A percentile compares a stretch with the other conserved stretches of the same genome.
phyloP scores from a whole-genome alignment of 371 early-diverging fungal genomes.

The Furculomyces boomerangus region DNA sequence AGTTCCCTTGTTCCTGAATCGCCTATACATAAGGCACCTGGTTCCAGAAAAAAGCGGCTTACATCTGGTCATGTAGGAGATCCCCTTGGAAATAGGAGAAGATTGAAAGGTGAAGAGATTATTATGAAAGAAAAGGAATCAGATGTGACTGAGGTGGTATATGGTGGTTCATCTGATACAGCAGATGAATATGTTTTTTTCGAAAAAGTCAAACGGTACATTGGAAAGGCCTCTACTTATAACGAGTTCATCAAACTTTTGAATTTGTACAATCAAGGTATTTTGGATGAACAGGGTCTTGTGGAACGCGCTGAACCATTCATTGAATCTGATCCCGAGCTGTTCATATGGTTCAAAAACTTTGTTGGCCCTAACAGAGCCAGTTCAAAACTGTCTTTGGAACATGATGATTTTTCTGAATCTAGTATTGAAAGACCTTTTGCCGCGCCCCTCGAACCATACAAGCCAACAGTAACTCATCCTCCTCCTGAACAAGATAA shows the following conservation, averaged over 20 bases:
- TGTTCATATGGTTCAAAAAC: slow-evolving; percentile 86
- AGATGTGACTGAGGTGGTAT: background rate
- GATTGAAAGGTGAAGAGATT: background rate
- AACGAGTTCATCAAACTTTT: slow-evolving; percentile 94
- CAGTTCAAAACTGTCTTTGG: background rate
- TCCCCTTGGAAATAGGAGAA: background rate
- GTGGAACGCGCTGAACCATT: slow-evolving; percentile 70
- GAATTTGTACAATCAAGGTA: slow-evolving; percentile 90
- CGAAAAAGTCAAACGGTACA: slow-evolving; percentile 68
- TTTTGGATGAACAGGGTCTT: slow-evolving; percentile 65
- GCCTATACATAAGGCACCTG: background rate
- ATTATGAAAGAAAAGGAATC: background rate
- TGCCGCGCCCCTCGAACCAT: too few relatives aligned
- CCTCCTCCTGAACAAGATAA: too few relatives aligned
- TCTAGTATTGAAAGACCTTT: too few relatives aligned
- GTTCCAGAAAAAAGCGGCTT: background rate
- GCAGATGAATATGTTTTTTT: slow-evolving; percentile 81
- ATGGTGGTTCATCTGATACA: slow-evolving; percentile 5
- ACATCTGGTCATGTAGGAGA: background rate
- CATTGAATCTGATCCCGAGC: slow-evolving; percentile 52
- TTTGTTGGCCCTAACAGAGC: slow-evolving; percentile 78
- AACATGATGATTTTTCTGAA: too few relatives aligned
- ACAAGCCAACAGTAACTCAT: background rate
- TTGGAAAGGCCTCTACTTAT: slow-evolving; percentile 72
- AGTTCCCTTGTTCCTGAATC: too few relatives aligned